Conservation (phyloP, 352 stramenopile species). For the Albugo laibachii region DNA sequence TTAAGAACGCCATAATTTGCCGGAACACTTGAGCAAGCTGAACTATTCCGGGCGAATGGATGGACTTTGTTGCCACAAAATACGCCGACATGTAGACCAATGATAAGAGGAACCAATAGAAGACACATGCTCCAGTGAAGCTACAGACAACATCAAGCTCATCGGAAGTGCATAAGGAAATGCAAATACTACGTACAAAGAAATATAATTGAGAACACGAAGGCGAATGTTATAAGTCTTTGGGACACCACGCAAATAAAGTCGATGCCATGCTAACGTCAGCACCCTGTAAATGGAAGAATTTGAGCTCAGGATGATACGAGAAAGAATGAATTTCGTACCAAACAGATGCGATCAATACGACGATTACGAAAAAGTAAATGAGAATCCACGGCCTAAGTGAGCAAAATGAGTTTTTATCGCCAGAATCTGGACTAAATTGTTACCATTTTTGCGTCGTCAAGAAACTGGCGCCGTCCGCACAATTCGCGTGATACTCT, state of each 20-base stretch:
- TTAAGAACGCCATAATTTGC: slow-evolving; percentile 69
- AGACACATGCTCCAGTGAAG: slow-evolving; percentile 73
- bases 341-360: slow-evolving; percentile 70
- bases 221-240: slow-evolving; percentile 82
- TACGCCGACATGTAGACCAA: slow-evolving; percentile 84
- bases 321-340: slow-evolving; percentile 8
- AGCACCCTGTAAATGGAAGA: slow-evolving; percentile 20
- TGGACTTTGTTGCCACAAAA: slow-evolving; percentile 56
- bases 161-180: neutral
- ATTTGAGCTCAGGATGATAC: neutral
- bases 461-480: slow-evolving; percentile 32
- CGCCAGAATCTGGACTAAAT: neutral
- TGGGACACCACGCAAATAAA: slow-evolving; percentile 63
- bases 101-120: slow-evolving; percentile 74
- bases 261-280: slow-evolving; percentile 59
- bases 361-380: slow-evolving; percentile 68
- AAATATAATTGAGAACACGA: slow-evolving; percentile 77
- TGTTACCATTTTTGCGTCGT: slow-evolving; percentile 53
- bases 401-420: neutral
- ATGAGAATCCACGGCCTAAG: slow-evolving; percentile 69
- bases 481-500: slow-evolving; percentile 18
- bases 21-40: slow-evolving; percentile 42
- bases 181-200: slow-evolving; percentile 27
- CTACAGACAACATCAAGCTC: slow-evolving; percentile 8
- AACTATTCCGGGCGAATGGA: slow-evolving; percentile 38